Evolutionary conservation across 23 red algal species (phyloP), one percentile per base, ranked within the genome.

Genomic region (Gracilaria caudata): DNA sequence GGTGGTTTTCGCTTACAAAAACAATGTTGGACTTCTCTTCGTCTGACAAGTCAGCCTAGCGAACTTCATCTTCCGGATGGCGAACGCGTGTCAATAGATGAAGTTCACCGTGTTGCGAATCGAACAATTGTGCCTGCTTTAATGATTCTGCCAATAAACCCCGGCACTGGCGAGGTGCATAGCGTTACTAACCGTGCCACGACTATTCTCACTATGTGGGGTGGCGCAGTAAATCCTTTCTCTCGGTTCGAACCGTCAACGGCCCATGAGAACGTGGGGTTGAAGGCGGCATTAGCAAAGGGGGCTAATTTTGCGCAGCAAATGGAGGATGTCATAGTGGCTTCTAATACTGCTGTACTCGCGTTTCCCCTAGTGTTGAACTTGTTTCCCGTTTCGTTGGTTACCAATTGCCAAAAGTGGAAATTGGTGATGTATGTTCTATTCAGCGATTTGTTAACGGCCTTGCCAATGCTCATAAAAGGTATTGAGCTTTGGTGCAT

Each of bases 381-480:
- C 43, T 40, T 84, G 36, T 19, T 84, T n/a, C 80, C 80, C 0
- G 80, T 70, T 20, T 55, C 80, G 80, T 24, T 84, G 36, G 28
- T 84, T 38, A 46, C 80, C 8, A 21, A 3, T 7, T 57, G 30
- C 38, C 14, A 53, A 23, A 44, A 53, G 37, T 53, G 44, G 60
- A 64, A 4, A 4, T 8, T 29, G 61, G 26, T 84, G 57, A 36
- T 84, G 14, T 84, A 84, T 23, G 26, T 53, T 46, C n/a, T 84
- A 13, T 13, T 84, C 7, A 84, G 60, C 38, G 80, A 84, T 44
- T 35, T 84, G 21, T 61, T 84, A 24, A 84, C 80, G 3, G 64
- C 80, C 5, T 12, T 84, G 20, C 80, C 80, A 1, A 70, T 84
- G 60, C 23, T 70, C 21, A 84, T 84, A 19, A 84, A 84, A 53